phyloP scores from a whole-genome alignment of 768 basidiomycete species.

The Chalciporus piperatus region DNA sequence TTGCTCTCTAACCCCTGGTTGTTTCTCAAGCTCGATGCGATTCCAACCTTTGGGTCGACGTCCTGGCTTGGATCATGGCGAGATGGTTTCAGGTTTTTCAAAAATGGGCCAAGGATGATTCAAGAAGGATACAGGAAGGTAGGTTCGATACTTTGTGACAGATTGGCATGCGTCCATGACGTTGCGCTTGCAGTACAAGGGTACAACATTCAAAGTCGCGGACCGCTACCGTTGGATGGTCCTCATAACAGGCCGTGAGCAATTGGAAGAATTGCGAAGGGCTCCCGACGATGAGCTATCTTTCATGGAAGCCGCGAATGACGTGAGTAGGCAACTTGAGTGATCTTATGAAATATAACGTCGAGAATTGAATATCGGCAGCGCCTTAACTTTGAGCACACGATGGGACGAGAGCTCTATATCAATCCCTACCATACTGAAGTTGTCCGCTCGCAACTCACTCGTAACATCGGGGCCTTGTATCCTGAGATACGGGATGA shows the following conservation, averaged over 20 bases:
- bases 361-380: conserved; percentile 18
- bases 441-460: conserved; percentile 29
- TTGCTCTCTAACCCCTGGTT: not conserved
- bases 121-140: conserved; percentile 34
- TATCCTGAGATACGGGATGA: conserved; percentile 46
- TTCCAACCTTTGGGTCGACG: conserved; percentile 30
- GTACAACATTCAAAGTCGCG: conserved; percentile 32
- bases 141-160: not conserved
- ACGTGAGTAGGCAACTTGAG: conserved; percentile 19
- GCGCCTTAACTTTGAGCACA: conserved; percentile 36
- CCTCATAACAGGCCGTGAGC: conserved; percentile 28
- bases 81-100: conserved; percentile 5
- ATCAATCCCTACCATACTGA: conserved; percentile 31
- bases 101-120: conserved; percentile 20
- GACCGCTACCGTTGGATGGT: conserved; percentile 37
- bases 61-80: conserved; percentile 28
- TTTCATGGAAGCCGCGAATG: conserved; percentile 23
- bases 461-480: conserved; percentile 36
- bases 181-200: conserved; percentile 20
- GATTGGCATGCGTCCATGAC: not conserved
- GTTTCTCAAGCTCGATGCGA: conserved; percentile 17
- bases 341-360: not conserved
- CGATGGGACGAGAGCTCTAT: conserved; percentile 33
- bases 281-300: conserved; percentile 40
- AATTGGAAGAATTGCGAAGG: conserved; percentile 40